phyloP scores from a whole-genome alignment of 2,329 filamentous ascomycete species.

The Plectosphaerella cucumerina region DNA sequence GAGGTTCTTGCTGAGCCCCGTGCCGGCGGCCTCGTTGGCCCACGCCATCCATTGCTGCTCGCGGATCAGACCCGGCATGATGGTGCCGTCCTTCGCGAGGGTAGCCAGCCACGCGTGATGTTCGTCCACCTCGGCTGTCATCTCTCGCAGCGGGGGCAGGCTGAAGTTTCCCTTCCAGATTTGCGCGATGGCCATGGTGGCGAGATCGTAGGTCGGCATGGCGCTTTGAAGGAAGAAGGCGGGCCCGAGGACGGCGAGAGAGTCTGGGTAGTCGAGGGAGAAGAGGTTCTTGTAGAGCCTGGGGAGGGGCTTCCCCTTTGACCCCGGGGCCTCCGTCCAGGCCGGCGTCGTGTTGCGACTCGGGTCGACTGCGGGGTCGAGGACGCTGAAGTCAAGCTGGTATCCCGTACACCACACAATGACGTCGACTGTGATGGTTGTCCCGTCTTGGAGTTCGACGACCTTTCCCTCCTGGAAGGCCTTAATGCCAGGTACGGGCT shows the following conservation, averaged over 20 bases:
- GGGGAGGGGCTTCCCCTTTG: slow-evolving; percentile 12
- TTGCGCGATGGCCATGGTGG: slow-evolving; percentile 22
- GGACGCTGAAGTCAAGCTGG: slow-evolving; percentile 20
- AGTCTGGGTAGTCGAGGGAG: slow-evolving; percentile 25
- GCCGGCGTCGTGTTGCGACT: slow-evolving; percentile 18
- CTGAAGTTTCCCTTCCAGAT: slow-evolving; percentile 21
- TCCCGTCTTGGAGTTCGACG: slow-evolving; percentile 22
- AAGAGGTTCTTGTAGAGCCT: slow-evolving; percentile 24
- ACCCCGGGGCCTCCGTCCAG: not conserved
- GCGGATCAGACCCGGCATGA: slow-evolving; percentile 20
- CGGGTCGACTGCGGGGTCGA: slow-evolving; percentile 21
- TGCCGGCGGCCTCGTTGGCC: slow-evolving; percentile 37
- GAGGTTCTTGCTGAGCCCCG: slow-evolving; percentile 33
- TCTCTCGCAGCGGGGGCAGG: slow-evolving; percentile 15
- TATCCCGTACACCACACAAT: slow-evolving; percentile 28
- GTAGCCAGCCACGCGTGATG: slow-evolving; percentile 17
- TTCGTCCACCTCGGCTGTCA: slow-evolving; percentile 19
- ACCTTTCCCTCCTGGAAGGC: slow-evolving; percentile 22
- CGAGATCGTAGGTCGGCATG: slow-evolving; percentile 22
- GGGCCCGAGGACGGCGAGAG: slow-evolving; percentile 23
- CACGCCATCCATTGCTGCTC: slow-evolving; percentile 31
- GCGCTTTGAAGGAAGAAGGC: slow-evolving; percentile 18
- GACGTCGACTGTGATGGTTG: slow-evolving; percentile 24
- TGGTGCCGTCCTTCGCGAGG: slow-evolving; percentile 20
- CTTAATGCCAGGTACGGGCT: slow-evolving; percentile 19